Evolutionary conservation across 352 stramenopile genomes (phyloP).

Genomic region (Ophiocytium majus): DNA sequence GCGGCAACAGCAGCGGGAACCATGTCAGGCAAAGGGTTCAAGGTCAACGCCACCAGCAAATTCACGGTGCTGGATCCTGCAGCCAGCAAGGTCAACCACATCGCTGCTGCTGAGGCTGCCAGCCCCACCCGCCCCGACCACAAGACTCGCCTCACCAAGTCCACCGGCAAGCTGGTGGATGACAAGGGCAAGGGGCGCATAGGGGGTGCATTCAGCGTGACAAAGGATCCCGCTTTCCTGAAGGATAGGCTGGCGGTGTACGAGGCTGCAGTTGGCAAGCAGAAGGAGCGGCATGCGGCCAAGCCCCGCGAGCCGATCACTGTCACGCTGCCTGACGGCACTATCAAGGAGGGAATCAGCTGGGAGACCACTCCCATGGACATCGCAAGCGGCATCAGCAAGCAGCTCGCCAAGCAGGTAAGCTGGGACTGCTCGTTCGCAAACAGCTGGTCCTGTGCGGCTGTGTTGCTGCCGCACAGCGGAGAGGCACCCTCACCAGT

Average conservation of each 20-base stretch:
- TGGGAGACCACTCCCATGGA: slow-evolving; percentile 94
- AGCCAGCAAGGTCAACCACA: slow-evolving; percentile 50
- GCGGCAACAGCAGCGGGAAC: neutral
- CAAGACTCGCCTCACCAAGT: slow-evolving; percentile 57
- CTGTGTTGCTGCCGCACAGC: too few species aligned
- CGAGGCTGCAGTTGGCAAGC: slow-evolving; percentile 60
- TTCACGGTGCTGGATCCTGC: slow-evolving; percentile 50
- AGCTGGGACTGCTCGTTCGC: too few species aligned
- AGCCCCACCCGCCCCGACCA: neutral
- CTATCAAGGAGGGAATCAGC: slow-evolving; percentile 77
- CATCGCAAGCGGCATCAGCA: slow-evolving; percentile 78
- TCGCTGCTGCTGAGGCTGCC: slow-evolving; percentile 9
- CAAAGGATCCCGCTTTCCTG: slow-evolving; percentile 69
- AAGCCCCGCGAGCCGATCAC: slow-evolving; percentile 84
- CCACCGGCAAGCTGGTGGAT: slow-evolving; percentile 52
- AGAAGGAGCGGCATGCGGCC: slow-evolving; percentile 63
- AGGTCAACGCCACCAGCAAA: slow-evolving; percentile 42
- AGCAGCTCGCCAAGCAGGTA: slow-evolving; percentile 66
- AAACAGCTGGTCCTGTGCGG: too few species aligned
- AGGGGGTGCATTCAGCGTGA: slow-evolving; percentile 43
- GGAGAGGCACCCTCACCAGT: too few species aligned
- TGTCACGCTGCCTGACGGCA: slow-evolving; percentile 95
- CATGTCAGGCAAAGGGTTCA: neutral
- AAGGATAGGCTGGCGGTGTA: slow-evolving; percentile 73
- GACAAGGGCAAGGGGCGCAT: slow-evolving; percentile 41